Evolutionary conservation across 768 basidiomycete genomes (phyloP).

Genomic region (Phallus indusiatus): DNA sequence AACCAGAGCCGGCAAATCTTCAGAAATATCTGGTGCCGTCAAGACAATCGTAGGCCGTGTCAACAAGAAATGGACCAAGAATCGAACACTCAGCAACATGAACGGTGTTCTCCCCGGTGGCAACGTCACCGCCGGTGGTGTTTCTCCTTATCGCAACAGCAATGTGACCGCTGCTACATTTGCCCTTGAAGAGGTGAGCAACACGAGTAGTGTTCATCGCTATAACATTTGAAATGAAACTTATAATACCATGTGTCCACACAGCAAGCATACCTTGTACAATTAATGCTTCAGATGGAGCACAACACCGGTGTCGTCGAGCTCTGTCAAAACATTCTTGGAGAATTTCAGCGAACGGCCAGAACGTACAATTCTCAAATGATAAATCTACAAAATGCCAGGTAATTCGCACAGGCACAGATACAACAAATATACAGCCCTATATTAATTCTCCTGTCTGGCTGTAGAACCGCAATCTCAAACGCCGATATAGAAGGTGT

Average conservation of each 20-base stretch:
- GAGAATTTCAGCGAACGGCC: neutral
- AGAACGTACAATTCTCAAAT: neutral
- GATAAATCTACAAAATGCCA: neutral
- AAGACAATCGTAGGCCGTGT: too few relatives aligned
- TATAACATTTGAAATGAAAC: neutral
- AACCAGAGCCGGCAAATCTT: too few relatives aligned
- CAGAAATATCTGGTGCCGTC: too few relatives aligned
- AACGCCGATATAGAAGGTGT: neutral
- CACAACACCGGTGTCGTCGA: neutral
- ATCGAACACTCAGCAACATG: too few relatives aligned
- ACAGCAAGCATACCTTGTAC: neutral
- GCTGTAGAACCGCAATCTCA: neutral
- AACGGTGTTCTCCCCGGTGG: too few relatives aligned
- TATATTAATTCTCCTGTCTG: neutral
- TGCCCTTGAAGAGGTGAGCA: neutral
- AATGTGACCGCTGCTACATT: neutral
- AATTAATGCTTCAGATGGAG: neutral
- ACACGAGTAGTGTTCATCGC: too few relatives aligned
- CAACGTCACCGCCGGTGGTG: too few relatives aligned
- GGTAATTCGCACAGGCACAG: too few relatives aligned
- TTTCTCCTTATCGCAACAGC: too few relatives aligned
- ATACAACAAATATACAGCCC: too few relatives aligned
- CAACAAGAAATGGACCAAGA: too few relatives aligned
- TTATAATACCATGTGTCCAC: neutral
- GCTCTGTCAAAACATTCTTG: neutral